Percentiles rank a stretch among this genome's conserved stretches.
Conservation (phyloP, 2,329 filamentous ascomycete genomes). For the Biscogniauxia sp. region DNA sequence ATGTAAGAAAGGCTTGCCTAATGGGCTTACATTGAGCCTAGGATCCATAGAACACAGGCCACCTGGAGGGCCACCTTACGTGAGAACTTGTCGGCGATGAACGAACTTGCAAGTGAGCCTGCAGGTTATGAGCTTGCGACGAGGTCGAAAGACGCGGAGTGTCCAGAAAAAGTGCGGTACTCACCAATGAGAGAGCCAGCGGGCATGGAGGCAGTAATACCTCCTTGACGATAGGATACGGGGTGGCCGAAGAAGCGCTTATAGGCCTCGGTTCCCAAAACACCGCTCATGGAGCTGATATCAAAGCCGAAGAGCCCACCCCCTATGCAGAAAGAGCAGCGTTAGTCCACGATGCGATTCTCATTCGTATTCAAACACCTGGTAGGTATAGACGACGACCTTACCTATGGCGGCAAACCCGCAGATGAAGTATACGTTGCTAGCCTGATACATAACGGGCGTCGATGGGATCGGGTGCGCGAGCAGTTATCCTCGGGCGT, state of each 20-base stretch:
- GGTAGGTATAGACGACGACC: slow-evolving; percentile 13
- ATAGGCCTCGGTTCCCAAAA: slow-evolving; percentile 66
- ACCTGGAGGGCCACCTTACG: slow-evolving; percentile 49
- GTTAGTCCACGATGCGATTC: neutral
- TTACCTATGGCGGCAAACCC: slow-evolving; percentile 60
- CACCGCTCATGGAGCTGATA: slow-evolving; percentile 71
- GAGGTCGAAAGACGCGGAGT: slow-evolving; percentile 54
- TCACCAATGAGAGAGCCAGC: slow-evolving; percentile 63
- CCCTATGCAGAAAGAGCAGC: slow-evolving; percentile 39
- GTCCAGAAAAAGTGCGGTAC: slow-evolving; percentile 20
- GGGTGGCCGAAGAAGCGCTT: slow-evolving; percentile 69
- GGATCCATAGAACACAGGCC: slow-evolving; percentile 50
- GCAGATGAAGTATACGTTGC: slow-evolving; percentile 60
- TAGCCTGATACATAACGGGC: slow-evolving; percentile 39
- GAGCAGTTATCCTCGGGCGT: neutral
- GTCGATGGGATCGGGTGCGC: neutral
- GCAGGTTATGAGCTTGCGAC: neutral
- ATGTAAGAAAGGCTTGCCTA: neutral
- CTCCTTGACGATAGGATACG: slow-evolving; percentile 58
- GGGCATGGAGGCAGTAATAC: slow-evolving; percentile 72
- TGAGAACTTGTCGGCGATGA: slow-evolving; percentile 49
- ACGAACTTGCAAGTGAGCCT: slow-evolving; percentile 48
- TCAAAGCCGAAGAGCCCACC: slow-evolving; percentile 77
- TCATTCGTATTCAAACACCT: neutral
- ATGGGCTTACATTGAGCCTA: slow-evolving; percentile 39